Evolutionary conservation across 2,329 filamentous ascomycete genomes (phyloP), one percentile per base, ranked within the genome.

Genomic region (Diaporthe australafricana): DNA sequence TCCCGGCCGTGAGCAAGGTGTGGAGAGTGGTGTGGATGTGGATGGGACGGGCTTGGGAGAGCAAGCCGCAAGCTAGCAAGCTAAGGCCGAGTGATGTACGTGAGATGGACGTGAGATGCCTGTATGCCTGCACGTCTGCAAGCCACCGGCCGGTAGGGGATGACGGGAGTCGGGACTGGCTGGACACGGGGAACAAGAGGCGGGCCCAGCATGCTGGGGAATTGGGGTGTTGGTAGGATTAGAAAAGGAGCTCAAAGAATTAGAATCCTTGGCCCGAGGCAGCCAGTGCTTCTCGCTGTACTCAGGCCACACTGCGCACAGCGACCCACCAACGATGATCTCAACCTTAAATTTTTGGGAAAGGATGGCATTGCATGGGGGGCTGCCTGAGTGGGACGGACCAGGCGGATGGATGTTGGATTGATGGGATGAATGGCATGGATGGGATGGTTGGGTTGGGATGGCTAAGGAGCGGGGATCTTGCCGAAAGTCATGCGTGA

Each of bases 291-390:
- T n/a, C 27, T 56, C 40, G 38, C 50, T 27, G 65, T 27, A 16
- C 30, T 22, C 40, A 20, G 40, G 30, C 40, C 57, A 32, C 38
- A 47, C 12, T 27, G 55, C 38, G 35, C 35, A 60, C 56, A 42
- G 56, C 25, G 57, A 63, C 57, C 65, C 50, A 35, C 53, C 65
- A 38, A 53, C 50, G 65, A 38, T 68, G 65, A 68, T 68, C 65
- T 68, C 65, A 68, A 68, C 65, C 65, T 68, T 45, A 55, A 50
- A 45, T 32, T 25, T 68, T 22, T 14, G 7, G 40, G 40, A 47
- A 35, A 45, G 65, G n/a, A 55, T 55, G n/a, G 17, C 22, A n/a
- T 25, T 3, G 42, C 57, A 45, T 47, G 27, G 57, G 27, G 57
- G 40, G 38, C 50, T 32, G 50, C 8, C 32, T 35, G 38, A 8